Evolutionary conservation across 2,329 filamentous ascomycete species (phyloP).

Genomic region (Ceratocystis alfenasii): DNA sequence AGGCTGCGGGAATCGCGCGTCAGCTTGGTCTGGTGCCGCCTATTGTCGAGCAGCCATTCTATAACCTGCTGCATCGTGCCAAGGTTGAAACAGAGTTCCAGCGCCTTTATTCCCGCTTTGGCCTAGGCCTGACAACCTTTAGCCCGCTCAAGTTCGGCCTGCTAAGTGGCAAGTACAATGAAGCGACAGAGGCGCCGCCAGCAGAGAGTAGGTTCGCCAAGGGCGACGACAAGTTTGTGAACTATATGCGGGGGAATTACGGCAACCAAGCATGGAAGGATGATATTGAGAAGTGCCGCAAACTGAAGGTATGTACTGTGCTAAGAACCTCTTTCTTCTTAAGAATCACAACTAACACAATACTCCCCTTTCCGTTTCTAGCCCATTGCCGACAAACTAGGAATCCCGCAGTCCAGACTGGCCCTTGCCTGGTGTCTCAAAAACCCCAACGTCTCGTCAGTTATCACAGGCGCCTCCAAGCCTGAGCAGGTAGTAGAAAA

Average conservation of each 20-base stretch:
- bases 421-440: slow-evolving; percentile 43
- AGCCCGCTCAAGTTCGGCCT: slow-evolving; percentile 47
- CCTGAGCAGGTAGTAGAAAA: slow-evolving; percentile 43
- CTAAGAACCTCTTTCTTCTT: neutral
- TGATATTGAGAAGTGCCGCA: slow-evolving; percentile 36
- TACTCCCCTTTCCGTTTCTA: neutral
- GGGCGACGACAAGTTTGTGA: slow-evolving; percentile 46
- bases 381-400: slow-evolving; percentile 46
- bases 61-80: slow-evolving; percentile 51
- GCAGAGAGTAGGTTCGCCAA: slow-evolving; percentile 47
- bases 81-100: slow-evolving; percentile 53
- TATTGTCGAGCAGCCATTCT: slow-evolving; percentile 55
- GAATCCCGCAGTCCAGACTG: slow-evolving; percentile 39
- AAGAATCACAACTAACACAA: neutral
- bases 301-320: slow-evolving; percentile 27
- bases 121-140: slow-evolving; percentile 50
- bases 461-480: slow-evolving; percentile 42
- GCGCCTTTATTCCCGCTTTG: slow-evolving; percentile 46
- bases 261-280: slow-evolving; percentile 46
- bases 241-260: slow-evolving; percentile 38
- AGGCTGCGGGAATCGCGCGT: slow-evolving; percentile 43
- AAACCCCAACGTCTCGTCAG: slow-evolving; percentile 42
- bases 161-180: slow-evolving; percentile 55
- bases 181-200: slow-evolving; percentile 37
- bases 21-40: slow-evolving; percentile 50